These are phyloP conservation scores for Hypoxylon intermedium DNA, from an alignment of 495 filamentous ascomycete species.

Conservation along the genomic window DNA sequence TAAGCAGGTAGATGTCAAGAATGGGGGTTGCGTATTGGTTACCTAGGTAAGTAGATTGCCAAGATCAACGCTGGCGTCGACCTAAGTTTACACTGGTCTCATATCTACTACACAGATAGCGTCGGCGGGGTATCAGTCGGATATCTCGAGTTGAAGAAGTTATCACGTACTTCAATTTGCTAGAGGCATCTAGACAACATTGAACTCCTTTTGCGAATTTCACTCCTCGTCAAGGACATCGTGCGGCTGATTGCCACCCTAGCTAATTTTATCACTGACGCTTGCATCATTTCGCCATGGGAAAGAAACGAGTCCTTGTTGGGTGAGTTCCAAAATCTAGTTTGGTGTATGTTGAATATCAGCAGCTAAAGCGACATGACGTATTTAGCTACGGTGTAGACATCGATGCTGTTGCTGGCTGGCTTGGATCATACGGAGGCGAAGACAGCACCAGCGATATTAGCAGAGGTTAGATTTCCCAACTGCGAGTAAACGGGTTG, in stretches of 20 bases:
- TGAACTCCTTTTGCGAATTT: too few relatives aligned
- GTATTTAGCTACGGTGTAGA: constrained; percentile 53
- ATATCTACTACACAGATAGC: too few relatives aligned
- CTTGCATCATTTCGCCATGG: constrained; percentile 50
- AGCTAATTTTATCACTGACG: not conserved
- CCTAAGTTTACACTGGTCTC: too few relatives aligned
- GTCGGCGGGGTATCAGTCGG: constrained; percentile 1
- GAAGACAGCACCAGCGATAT: constrained; percentile 60
- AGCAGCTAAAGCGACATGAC: constrained; percentile 10
- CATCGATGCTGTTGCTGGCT: constrained; percentile 57
- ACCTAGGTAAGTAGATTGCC: not conserved
- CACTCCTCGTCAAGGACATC: too few relatives aligned
- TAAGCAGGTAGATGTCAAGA: constrained; percentile 18
- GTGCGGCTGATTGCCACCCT: not conserved
- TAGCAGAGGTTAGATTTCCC: constrained; percentile 49
- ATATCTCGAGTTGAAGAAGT: constrained; percentile 1
- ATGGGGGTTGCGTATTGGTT: constrained; percentile 19
- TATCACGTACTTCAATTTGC: not conserved
- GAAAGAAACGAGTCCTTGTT: constrained; percentile 66
- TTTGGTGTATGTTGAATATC: not conserved
- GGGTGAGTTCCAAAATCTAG: constrained; percentile 23
- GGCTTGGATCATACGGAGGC: constrained; percentile 46
- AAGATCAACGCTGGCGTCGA: too few relatives aligned
- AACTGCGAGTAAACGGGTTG: not conserved
- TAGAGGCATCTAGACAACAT: not conserved